Evolutionary conservation across 768 basidiomycete genomes (phyloP).

Genomic region (Leucogyrophana mollusca): DNA sequence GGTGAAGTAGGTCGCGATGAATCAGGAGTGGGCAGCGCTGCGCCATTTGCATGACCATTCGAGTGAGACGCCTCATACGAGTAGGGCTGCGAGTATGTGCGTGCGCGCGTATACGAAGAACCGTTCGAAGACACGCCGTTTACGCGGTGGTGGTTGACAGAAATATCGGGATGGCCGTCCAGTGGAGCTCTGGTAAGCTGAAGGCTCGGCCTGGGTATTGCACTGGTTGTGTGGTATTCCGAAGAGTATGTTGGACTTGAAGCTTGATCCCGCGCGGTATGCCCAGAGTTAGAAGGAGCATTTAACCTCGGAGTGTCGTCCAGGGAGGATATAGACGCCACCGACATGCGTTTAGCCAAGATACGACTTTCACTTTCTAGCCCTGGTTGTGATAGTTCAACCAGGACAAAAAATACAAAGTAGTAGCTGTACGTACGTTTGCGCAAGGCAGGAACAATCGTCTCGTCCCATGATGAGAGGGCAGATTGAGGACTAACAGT

Average conservation of each 20-base stretch:
- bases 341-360: slow-evolving; percentile 75
- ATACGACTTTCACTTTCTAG: slow-evolving; percentile 78
- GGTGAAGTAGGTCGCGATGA: slow-evolving; percentile 44
- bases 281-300: slow-evolving; percentile 16
- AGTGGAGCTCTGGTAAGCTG: slow-evolving; percentile 33
- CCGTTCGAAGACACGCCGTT: slow-evolving; percentile 29
- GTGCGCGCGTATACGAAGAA: slow-evolving; percentile 45
- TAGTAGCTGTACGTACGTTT: slow-evolving; percentile 54
- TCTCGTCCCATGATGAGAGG: slow-evolving; percentile 72
- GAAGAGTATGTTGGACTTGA: slow-evolving; percentile 19
- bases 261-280: slow-evolving; percentile 16
- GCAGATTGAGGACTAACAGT: slow-evolving; percentile 37
- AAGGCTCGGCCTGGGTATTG: slow-evolving; percentile 47
- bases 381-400: slow-evolving; percentile 41
- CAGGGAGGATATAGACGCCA: slow-evolving; percentile 60
- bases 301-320: slow-evolving; percentile 39
- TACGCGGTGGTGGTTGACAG: slow-evolving; percentile 24
- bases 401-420: slow-evolving; percentile 9
- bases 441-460: slow-evolving; percentile 76
- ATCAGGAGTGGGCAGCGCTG: slow-evolving; percentile 32
- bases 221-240: slow-evolving; percentile 37
- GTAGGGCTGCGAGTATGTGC: slow-evolving; percentile 68
- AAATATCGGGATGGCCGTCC: slow-evolving; percentile 19
- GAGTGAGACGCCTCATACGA: slow-evolving; percentile 37
- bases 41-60: slow-evolving; percentile 26